Conservation (phyloP, 2,329 filamentous ascomycete genomes). For the Paraconiothyrium brasiliense region DNA sequence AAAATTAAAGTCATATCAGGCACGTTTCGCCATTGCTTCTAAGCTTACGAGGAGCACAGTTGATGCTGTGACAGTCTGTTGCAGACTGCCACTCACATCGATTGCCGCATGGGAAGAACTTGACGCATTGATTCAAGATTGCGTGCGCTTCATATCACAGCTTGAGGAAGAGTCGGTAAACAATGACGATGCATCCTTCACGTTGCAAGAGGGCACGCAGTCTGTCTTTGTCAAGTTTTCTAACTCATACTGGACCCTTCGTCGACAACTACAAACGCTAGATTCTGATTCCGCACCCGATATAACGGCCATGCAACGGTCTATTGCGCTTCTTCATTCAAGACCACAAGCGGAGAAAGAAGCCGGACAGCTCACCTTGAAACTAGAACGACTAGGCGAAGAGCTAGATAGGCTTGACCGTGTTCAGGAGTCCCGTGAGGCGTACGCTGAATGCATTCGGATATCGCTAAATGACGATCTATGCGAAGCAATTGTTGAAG, state of each 20-base stretch:
- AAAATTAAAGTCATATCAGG: slow-evolving; percentile 28
- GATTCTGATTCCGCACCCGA: slow-evolving; percentile 56
- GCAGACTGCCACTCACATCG: slow-evolving; percentile 36
- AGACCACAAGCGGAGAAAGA: slow-evolving; percentile 65
- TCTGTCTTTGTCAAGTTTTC: slow-evolving; percentile 70
- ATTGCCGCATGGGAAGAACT: slow-evolving; percentile 42
- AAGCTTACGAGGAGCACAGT: slow-evolving; percentile 46
- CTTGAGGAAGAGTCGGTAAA: slow-evolving; percentile 31
- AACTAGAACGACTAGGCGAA: slow-evolving; percentile 74
- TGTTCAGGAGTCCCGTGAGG: slow-evolving; percentile 65
- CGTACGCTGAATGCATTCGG: slow-evolving; percentile 69
- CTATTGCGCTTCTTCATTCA: slow-evolving; percentile 69
- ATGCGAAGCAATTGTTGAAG: slow-evolving; percentile 62
- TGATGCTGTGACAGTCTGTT: slow-evolving; percentile 47
- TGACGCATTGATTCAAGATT: slow-evolving; percentile 45
- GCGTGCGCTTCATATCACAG: slow-evolving; percentile 36
- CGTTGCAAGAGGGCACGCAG: slow-evolving; percentile 22
- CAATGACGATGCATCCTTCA: slow-evolving; percentile 10
- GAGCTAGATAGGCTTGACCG: slow-evolving; percentile 64
- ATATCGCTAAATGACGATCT: slow-evolving; percentile 68
- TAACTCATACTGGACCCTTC: slow-evolving; percentile 74
- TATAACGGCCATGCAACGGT: slow-evolving; percentile 68
- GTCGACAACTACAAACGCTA: slow-evolving; percentile 61
- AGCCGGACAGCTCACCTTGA: slow-evolving; percentile 68
- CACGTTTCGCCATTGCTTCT: slow-evolving; percentile 34